Percentiles rank a stretch among this genome's conserved stretches.
Conservation (phyloP, 1,284 basidiomycete species). For the Phaffia rhodozyma region DNA sequence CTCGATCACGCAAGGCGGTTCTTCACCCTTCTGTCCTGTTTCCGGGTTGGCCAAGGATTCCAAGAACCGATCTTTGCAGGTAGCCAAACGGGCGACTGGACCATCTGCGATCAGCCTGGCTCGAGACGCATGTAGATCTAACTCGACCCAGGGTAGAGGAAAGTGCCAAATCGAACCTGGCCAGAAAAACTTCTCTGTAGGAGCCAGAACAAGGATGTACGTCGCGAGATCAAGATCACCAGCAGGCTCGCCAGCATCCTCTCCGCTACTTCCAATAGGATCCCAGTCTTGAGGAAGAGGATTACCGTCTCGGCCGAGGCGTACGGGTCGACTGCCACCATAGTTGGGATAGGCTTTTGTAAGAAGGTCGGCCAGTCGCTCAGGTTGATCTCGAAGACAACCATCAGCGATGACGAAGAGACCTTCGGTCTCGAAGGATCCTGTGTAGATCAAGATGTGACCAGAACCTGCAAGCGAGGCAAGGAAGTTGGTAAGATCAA, state of each 20-base stretch:
- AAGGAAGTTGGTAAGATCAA: constrained; percentile 72
- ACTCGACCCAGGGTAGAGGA: constrained; percentile 55
- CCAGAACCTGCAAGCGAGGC: constrained; percentile 68
- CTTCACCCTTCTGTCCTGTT: constrained; percentile 30
- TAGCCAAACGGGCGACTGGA: constrained; percentile 56
- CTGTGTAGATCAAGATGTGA: constrained; percentile 91
- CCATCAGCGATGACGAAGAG: constrained; percentile 86
- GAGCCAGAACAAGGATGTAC: constrained; percentile 80
- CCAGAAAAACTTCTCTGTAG: constrained; percentile 83
- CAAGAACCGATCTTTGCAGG: constrained; percentile 67
- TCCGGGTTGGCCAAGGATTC: constrained; percentile 47
- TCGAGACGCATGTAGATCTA: constrained; percentile 69
- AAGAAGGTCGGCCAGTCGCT: constrained; percentile 67
- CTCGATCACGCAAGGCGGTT: constrained; percentile 54
- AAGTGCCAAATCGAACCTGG: constrained; percentile 71
- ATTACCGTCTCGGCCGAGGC: constrained; percentile 10
- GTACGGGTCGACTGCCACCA: background rate
- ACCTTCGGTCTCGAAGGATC: constrained; percentile 76
- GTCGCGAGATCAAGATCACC: constrained; percentile 36
- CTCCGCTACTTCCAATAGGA: constrained; percentile 20
- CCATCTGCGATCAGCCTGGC: constrained; percentile 81
- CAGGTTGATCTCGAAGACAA: constrained; percentile 69
- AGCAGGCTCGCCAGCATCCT: constrained; percentile 42
- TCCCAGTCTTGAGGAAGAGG: constrained; percentile 24
- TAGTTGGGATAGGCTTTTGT: constrained; percentile 57